phyloP scores from a whole-genome alignment of 768 basidiomycete genomes.

The Suillus paluster region DNA sequence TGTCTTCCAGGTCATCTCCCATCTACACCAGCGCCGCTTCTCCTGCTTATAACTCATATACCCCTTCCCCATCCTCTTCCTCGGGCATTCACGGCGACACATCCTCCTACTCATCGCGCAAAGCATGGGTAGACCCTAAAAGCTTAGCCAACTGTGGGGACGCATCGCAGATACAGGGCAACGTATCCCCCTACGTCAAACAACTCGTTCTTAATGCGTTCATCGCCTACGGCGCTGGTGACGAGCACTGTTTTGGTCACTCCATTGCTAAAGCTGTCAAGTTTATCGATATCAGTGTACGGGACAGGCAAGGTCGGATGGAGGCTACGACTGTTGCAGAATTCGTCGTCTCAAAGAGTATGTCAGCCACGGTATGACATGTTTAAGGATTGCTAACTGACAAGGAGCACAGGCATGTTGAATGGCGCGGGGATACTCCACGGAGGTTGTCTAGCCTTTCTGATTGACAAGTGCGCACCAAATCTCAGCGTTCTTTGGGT shows the following conservation, averaged over 20 bases:
- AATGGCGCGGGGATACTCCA: constrained; percentile 80
- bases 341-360: constrained; percentile 64
- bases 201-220: constrained; percentile 71
- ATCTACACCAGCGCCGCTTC: constrained; percentile 33
- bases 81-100: constrained; percentile 19
- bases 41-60: constrained; percentile 31
- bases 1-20: constrained; percentile 33
- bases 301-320: constrained; percentile 53
- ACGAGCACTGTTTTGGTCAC: constrained; percentile 65
- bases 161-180: constrained; percentile 61
- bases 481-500: background rate
- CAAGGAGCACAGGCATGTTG: constrained; percentile 56
- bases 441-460: constrained; percentile 72
- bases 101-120: constrained; percentile 24
- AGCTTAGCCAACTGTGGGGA: constrained; percentile 63
- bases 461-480: constrained; percentile 68
- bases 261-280: constrained; percentile 61
- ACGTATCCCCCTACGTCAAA: constrained; percentile 64
- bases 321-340: constrained; percentile 69
- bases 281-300: constrained; percentile 63
- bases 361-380: constrained; percentile 22
- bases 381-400: background rate
- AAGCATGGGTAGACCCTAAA: constrained; percentile 69
- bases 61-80: constrained; percentile 24
- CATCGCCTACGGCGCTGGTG: constrained; percentile 72